Evolutionary conservation across 2,329 filamentous ascomycete species (phyloP), one percentile per base, ranked within the genome.

Genomic region (Fusarium buxicola): DNA sequence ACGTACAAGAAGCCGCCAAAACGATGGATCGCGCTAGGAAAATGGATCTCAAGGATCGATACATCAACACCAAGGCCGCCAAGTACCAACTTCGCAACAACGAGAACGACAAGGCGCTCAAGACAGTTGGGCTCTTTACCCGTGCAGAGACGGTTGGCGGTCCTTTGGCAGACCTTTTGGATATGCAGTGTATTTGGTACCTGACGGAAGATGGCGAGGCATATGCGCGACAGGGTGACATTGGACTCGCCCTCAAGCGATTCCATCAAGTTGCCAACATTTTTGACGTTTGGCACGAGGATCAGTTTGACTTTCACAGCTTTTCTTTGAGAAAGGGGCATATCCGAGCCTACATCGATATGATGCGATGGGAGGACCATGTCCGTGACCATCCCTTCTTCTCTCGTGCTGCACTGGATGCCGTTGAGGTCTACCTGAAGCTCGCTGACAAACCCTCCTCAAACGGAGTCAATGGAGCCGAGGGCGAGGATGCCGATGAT

Each of bases 171-270:
- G 95, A 99, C 76, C 86, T 99, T 31, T 85, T 96, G 66, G 95
- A 99, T 70, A 99, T 99, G 95, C 95, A 99, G 78, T 97, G 94
- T 75, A 87, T 98, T 69, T 99, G 95, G 96, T 99, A 89, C 75
- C 80, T 99, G 71, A 95, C 92, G 6, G 95, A 99, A 78, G 96
- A 99, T 73, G 95, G 92, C 52, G 92, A 97, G 78, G 89, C 94
- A 4, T 93, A 94, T 75, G 82, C 91, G 55, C 89, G 95, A 46
- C 90, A 93, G 74, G 89, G 89, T 64, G 93, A 96, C 69, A 80
- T 91, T 41, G 92, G 90, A 5, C 84, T 97, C 57, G 94, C 96
- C 0, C 82, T 99, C 49, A 99, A 99, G 82, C 88, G 96, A 45
- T 94, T 97, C 77, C 92, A 94, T 65, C 84, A 92, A 18, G 86